Evolutionary conservation across 2,329 filamentous ascomycete genomes (phyloP).

Genomic region (Pezicula rhizophila): DNA sequence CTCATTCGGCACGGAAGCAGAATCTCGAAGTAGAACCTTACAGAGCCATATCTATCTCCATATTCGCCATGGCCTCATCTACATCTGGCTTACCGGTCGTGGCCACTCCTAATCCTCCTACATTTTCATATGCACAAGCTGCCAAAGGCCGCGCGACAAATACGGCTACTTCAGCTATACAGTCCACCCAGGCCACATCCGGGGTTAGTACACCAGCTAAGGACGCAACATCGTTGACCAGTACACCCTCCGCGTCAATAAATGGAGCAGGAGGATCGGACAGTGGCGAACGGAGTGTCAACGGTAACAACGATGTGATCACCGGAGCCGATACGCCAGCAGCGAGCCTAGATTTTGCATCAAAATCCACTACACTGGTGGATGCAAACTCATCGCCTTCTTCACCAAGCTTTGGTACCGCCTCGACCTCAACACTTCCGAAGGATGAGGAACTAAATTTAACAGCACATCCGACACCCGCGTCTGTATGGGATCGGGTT

Average conservation of each 20-base stretch:
- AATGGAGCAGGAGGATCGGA: conserved; percentile 15
- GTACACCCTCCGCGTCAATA: conserved; percentile 18
- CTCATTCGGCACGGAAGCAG: conserved; percentile 7
- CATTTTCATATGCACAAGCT: conserved; percentile 93
- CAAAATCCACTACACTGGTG: conserved; percentile 17
- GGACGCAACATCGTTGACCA: conserved; percentile 19
- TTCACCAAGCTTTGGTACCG: conserved; percentile 48
- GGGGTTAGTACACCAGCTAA: conserved; percentile 25
- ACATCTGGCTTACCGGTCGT: conserved; percentile 30
- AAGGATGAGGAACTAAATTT: conserved; percentile 58
- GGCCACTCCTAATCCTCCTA: conserved; percentile 34
- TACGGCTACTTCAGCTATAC: conserved; percentile 18
- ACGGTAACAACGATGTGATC: conserved; percentile 16
- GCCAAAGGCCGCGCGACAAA: conserved; percentile 63
- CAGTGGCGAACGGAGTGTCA: conserved; percentile 18
- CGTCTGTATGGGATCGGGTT: conserved; percentile 62
- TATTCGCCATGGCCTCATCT: conserved; percentile 34
- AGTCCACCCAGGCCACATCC: conserved; percentile 24
- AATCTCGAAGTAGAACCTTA: conserved; percentile 4
- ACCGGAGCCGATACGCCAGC: conserved; percentile 14
- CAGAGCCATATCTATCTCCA: neutral
- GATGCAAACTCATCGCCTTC: conserved; percentile 33
- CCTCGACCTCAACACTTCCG: conserved; percentile 42
- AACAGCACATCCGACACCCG: conserved; percentile 56
- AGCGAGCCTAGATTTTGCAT: conserved; percentile 13